phyloP scores from a whole-genome alignment of 2,329 filamentous ascomycete genomes.

The Xylaria sp. region DNA sequence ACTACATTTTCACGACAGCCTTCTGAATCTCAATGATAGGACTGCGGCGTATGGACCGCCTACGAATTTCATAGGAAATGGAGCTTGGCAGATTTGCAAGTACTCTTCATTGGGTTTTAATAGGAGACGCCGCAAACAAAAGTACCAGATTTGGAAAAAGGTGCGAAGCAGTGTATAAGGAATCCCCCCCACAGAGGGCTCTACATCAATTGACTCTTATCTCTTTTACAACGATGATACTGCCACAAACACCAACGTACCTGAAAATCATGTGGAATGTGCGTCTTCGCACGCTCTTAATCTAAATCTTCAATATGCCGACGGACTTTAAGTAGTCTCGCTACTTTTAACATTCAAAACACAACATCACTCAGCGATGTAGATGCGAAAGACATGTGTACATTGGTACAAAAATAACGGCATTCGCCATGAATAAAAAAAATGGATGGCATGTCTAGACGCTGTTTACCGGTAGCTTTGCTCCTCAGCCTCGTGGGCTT shows the following conservation, averaged over 20 bases:
- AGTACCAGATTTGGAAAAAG: neutral
- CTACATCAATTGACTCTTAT: neutral
- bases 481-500: slow-evolving; percentile 11
- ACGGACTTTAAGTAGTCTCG: too few species aligned
- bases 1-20: slow-evolving; percentile 59
- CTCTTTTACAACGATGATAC: neutral
- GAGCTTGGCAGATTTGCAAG: neutral
- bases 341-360: neutral
- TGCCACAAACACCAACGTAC: neutral
- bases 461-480: neutral
- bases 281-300: neutral
- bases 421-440: neutral
- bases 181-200: neutral
- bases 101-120: neutral
- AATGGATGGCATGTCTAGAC: neutral
- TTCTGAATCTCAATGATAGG: slow-evolving; percentile 31
- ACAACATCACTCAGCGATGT: too few species aligned
- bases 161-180: neutral
- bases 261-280: neutral
- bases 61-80: neutral
- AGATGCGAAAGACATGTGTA: neutral
- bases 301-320: neutral
- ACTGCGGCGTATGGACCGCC: neutral
- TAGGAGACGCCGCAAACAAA: neutral
- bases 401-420: neutral